Conservation (phyloP, 768 basidiomycete genomes). For the Mrakia gelida region DNA sequence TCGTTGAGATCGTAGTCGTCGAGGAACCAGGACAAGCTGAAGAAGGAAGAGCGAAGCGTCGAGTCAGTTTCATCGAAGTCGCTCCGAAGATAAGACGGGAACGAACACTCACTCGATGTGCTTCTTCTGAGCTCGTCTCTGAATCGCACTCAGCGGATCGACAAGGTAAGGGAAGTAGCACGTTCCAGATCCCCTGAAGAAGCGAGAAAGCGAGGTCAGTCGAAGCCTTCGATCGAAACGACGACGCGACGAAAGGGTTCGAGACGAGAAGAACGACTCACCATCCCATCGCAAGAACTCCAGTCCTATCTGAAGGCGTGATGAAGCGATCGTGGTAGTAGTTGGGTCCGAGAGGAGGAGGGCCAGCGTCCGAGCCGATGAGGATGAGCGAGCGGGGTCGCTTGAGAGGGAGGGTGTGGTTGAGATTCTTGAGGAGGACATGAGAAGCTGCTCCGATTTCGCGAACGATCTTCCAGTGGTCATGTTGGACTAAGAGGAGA, state of each 20-base stretch:
- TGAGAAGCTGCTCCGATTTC: constrained; percentile 69
- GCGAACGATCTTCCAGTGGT: constrained; percentile 63
- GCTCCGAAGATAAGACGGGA: constrained; percentile 35
- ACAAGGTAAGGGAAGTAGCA: constrained; percentile 57
- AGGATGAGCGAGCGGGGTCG: constrained; percentile 51
- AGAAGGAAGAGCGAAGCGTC: background rate
- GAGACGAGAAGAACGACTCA: constrained; percentile 58
- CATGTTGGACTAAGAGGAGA: constrained; percentile 55
- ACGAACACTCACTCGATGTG: constrained; percentile 46
- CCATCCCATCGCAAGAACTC: constrained; percentile 47
- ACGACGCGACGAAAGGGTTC: constrained; percentile 25
- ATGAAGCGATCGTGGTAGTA: constrained; percentile 59
- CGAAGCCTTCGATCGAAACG: constrained; percentile 33
- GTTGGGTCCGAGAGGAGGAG: constrained; percentile 64
- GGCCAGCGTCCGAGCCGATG: constrained; percentile 59
- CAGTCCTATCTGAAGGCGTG: constrained; percentile 29
- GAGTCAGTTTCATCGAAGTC: background rate
- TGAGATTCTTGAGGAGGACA: constrained; percentile 29
- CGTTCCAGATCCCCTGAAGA: constrained; percentile 85
- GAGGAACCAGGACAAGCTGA: constrained; percentile 17
- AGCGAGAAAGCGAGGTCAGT: background rate
- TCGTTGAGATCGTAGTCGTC: constrained; percentile 60
- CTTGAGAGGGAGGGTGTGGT: constrained; percentile 15
- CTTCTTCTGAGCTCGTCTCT: background rate
- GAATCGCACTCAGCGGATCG: constrained; percentile 35